Conservation (phyloP, 2,329 filamentous ascomycete species). For the Fusarium penzigii region DNA sequence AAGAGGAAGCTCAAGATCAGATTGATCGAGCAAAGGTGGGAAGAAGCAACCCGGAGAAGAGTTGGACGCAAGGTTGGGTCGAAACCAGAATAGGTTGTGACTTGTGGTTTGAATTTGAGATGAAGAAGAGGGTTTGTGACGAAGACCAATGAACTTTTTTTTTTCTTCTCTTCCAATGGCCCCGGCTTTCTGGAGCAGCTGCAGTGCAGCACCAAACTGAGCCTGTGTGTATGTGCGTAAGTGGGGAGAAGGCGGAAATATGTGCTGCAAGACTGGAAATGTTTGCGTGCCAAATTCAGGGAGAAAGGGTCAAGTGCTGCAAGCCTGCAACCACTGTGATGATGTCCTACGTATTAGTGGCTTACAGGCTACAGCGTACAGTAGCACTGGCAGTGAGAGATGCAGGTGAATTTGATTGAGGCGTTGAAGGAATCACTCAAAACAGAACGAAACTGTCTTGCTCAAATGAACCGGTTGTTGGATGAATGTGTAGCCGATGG, state of each 20-base stretch:
- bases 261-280: constrained; percentile 28
- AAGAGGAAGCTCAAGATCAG: constrained; percentile 6
- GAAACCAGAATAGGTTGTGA: constrained; percentile 16
- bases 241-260: constrained; percentile 17
- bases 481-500: not conserved
- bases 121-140: constrained; percentile 2
- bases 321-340: not conserved
- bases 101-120: not conserved
- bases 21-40: constrained; percentile 4
- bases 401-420: not conserved
- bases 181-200: constrained; percentile 22
- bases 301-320: constrained; percentile 1
- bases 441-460: too few species aligned
- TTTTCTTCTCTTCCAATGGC: constrained; percentile 17
- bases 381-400: not conserved
- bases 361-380: not conserved
- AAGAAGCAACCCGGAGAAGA: constrained; percentile 7
- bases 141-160: constrained; percentile 14
- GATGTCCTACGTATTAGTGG: not conserved
- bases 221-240: constrained; percentile 10
- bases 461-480: not conserved
- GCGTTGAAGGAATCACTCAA: not conserved
- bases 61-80: constrained; percentile 13
- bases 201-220: constrained; percentile 2
- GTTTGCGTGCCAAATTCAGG: constrained; percentile 14